A percentile compares a stretch with the other conserved stretches of the same genome.
phyloP scores from a whole-genome alignment of 257 asterid species.

The Nicotiana obtusifolia region DNA sequence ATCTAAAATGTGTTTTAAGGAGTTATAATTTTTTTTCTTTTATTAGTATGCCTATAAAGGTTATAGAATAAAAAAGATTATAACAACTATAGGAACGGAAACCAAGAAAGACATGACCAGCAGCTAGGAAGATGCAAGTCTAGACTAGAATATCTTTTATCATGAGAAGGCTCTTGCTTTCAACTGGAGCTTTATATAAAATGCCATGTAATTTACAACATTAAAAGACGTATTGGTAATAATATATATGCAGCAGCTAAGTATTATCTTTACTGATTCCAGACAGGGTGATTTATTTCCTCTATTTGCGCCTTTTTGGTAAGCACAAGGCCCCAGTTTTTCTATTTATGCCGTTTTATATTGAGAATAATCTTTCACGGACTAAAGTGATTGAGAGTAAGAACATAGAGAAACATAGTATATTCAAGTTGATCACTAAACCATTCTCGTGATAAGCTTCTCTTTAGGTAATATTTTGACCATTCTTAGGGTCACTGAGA shows the following conservation, averaged over 20 bases:
- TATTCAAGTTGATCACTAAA: background rate
- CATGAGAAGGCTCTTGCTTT: background rate
- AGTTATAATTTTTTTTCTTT: background rate
- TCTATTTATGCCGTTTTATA: background rate
- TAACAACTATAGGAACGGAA: background rate
- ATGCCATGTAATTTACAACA: background rate
- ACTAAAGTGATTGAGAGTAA: background rate
- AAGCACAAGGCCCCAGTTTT: background rate
- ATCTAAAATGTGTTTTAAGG: conserved; percentile 14
- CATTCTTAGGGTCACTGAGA: background rate
- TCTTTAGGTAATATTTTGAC: background rate
- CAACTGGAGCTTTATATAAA: background rate
- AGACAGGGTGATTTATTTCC: background rate
- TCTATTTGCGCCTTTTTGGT: background rate
- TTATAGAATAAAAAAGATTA: background rate
- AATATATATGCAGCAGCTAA: background rate
- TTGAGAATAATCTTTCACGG: background rate
- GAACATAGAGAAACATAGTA: background rate
- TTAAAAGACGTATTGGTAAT: background rate
- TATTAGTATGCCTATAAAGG: background rate
- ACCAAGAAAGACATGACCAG: background rate
- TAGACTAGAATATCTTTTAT: background rate
- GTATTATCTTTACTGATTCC: background rate
- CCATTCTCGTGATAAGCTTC: background rate
- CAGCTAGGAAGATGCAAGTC: conserved; percentile 6